Conservation (phyloP, 129 eudicot species). For the Saussurea involucrata region DNA sequence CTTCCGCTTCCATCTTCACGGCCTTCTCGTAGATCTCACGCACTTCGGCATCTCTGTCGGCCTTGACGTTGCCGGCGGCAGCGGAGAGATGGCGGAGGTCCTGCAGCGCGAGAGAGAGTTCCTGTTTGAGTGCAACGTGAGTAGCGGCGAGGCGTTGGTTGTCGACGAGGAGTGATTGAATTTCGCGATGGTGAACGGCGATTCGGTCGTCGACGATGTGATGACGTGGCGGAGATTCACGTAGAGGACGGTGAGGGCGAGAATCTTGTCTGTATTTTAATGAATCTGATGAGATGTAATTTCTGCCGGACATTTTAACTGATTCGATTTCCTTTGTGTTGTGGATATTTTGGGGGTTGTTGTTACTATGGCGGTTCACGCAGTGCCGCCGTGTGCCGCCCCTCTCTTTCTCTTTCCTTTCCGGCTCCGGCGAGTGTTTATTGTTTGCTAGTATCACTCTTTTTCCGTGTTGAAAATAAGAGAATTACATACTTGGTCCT, state of each 20-base stretch:
- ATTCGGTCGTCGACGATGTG: slow-evolving; percentile 41
- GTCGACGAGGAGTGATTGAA: slow-evolving; percentile 68
- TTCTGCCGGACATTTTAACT: slow-evolving; percentile 31
- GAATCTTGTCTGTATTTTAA: slow-evolving; percentile 25
- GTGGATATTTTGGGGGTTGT: not conserved
- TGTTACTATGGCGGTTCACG: not conserved
- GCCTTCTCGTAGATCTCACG: slow-evolving; percentile 55
- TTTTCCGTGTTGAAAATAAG: not conserved
- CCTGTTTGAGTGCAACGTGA: slow-evolving; percentile 83
- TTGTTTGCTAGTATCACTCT: not conserved
- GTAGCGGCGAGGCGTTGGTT: slow-evolving; percentile 69
- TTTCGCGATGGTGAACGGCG: slow-evolving; percentile 47
- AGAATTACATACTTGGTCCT: not conserved
- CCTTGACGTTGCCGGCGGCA: slow-evolving; percentile 42
- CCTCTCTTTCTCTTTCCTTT: not conserved
- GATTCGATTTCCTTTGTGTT: not conserved
- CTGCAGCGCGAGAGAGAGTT: slow-evolving; percentile 48
- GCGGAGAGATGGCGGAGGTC: slow-evolving; percentile 60
- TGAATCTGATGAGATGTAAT: slow-evolving; percentile 21
- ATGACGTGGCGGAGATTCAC: slow-evolving; percentile 28
- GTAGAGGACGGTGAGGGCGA: slow-evolving; percentile 22
- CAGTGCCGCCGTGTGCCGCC: slow-evolving; percentile 8
- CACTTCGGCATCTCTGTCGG: slow-evolving; percentile 57
- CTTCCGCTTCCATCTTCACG: slow-evolving; percentile 51
- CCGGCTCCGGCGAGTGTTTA: not conserved